Evolutionary conservation across 345 rosid genomes (phyloP).

Genomic region (Salix purpurea): DNA sequence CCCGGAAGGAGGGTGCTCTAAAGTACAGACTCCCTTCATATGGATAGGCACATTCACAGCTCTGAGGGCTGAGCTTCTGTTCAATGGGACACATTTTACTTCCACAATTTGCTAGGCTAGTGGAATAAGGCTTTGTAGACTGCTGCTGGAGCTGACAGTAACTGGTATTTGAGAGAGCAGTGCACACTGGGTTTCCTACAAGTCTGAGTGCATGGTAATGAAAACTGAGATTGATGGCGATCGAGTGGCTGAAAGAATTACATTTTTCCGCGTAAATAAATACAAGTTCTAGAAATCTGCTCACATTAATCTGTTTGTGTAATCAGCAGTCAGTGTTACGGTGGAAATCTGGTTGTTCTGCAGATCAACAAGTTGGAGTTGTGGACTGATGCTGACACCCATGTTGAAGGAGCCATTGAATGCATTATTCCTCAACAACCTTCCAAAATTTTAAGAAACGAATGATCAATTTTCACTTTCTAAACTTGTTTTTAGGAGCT

Average conservation of each 20-base stretch:
- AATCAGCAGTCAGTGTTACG: conserved; percentile 47
- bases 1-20: conserved; percentile 75
- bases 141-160: conserved; percentile 72
- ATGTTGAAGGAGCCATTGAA: conserved; percentile 57
- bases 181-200: conserved; percentile 84
- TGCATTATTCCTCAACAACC: conserved; percentile 68
- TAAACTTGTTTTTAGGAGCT: background rate
- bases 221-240: conserved; percentile 1
- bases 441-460: conserved; percentile 23
- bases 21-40: conserved; percentile 81
- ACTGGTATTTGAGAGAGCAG: conserved; percentile 52
- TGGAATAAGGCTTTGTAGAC: conserved; percentile 55
- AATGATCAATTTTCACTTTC: conserved; percentile 1
- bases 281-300: conserved; percentile 6
- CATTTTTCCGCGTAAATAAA: background rate
- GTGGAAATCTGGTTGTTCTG: conserved; percentile 71
- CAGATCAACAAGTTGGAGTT: conserved; percentile 65
- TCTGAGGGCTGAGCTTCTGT: conserved; percentile 85
- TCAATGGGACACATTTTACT: conserved; percentile 51
- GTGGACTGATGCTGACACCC: conserved; percentile 48
- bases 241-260: background rate
- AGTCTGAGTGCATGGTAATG: conserved; percentile 46
- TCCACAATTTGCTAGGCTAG: conserved; percentile 71
- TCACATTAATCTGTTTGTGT: conserved; percentile 61
- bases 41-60: conserved; percentile 86